Evolutionary conservation across 2,329 filamentous ascomycete species (phyloP), one percentile per base, ranked within the genome.

Genomic region (Aspergillus hortae): DNA sequence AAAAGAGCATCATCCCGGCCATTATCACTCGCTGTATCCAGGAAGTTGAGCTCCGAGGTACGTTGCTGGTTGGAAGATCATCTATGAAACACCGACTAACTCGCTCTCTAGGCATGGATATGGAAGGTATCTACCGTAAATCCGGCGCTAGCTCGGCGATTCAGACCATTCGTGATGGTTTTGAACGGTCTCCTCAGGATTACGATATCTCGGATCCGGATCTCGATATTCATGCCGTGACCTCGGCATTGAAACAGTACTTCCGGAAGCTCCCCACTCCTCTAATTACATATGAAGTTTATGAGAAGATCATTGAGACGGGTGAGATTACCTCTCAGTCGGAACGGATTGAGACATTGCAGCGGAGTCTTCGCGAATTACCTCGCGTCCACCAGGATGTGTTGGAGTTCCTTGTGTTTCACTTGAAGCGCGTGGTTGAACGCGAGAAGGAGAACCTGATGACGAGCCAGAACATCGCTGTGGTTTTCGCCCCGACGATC

Each of bases 111-210:
- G 78, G 80, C 43, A 96, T 99, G 90, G 92, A 97, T 64, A 84
- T 95, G 61, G 94, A 97, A 74, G 94, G 94, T 56, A 95, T 99
- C 62, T 99, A 99, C 75, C 86, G 94, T 65, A 99, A 99, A 79
- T 96, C 92, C 46, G 94, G 94, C 52, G 94, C 92, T 60, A 91
- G 88, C 63, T 90, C 89, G 7, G 90, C 95, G 69, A 88, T 96
- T 67, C 95, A 95, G 70, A 80, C 83, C 64, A 89, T 99, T 61
- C 90, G 92, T 65, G 89, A 92, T 60, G 91, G 92, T 11, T 97
- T 99, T 68, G 92, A 96, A 70, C 87, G 86, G 69, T 87, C 83
- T 49, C 71, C 71, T n/a, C 65, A 68, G 53, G 89, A 92, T 65
- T 94, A 85, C 67, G 92, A 97, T 67, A 95, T 99, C 52, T 95